A percentile compares a stretch with the other conserved stretches of the same genome.
These are phyloP conservation scores for Fusarium sacchari DNA, from an alignment of 2,329 filamentous ascomycete species.

Conservation along the genomic window DNA sequence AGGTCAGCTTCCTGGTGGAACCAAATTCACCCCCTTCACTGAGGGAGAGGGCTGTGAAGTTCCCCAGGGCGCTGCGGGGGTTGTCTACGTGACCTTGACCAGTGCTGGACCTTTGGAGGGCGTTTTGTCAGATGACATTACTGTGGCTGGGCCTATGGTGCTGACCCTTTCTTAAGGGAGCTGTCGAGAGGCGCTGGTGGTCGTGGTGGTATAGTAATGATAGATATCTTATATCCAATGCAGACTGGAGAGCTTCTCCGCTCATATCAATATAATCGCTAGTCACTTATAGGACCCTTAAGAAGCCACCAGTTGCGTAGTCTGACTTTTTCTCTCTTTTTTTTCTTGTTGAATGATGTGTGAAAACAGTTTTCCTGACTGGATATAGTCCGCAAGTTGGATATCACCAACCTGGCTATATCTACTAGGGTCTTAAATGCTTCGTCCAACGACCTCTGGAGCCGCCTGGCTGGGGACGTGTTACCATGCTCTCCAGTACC, in stretches of 20 bases:
- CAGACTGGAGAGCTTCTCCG: constrained; percentile 11
- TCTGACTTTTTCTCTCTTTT: not conserved
- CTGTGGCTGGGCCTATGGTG: constrained; percentile 72
- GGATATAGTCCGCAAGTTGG: constrained; percentile 24
- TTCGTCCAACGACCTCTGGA: constrained; percentile 6
- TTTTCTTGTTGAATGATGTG: not conserved
- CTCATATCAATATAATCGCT: constrained; percentile 26
- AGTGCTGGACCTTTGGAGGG: constrained; percentile 61
- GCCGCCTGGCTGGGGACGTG: constrained; percentile 6
- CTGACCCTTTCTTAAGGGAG: constrained; percentile 56
- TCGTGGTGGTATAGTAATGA: constrained; percentile 13
- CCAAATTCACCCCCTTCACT: constrained; percentile 67
- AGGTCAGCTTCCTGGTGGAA: constrained; percentile 64
- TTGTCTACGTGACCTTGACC: constrained; percentile 75
- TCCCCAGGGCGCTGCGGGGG: constrained; percentile 69
- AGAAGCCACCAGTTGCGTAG: not conserved
- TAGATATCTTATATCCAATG: constrained; percentile 17
- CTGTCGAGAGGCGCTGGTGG: not conserved
- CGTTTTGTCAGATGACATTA: constrained; percentile 68
- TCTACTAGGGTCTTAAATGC: constrained; percentile 7
- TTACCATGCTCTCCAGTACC: not conserved
- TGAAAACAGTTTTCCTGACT: constrained; percentile 10
- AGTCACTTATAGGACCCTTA: constrained; percentile 1
- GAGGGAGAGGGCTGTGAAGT: constrained; percentile 65
- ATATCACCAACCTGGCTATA: constrained; percentile 11